Evolutionary conservation across 495 filamentous ascomycete species (phyloP), one percentile per base, ranked within the genome.

Genomic region (Aspergillus kassunensis): DNA sequence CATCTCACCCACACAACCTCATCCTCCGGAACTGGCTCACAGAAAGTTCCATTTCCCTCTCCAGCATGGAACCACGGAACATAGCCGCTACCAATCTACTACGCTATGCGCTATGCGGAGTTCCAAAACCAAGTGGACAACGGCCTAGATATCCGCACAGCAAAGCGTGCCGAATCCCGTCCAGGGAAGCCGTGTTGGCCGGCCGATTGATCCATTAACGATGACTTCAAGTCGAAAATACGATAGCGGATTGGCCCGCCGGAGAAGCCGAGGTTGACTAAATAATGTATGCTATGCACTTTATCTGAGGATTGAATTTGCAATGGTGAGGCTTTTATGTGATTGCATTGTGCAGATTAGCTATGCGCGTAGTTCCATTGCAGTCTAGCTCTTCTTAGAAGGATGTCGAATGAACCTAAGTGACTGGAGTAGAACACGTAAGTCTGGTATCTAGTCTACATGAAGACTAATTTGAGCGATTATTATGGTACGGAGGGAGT

Each of bases 101-200:
- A n/a, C n/a, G n/a, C n/a, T n/a, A n/a, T n/a, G n/a, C n/a, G n/a
- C n/a, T n/a, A n/a, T n/a, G n/a, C n/a, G n/a, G n/a, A n/a, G n/a
- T n/a, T n/a, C n/a, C n/a, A n/a, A n/a, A n/a, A n/a, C n/a, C n/a
- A n/a, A n/a, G n/a, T n/a, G n/a, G n/a, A n/a, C n/a, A n/a, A n/a
- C n/a, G n/a, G n/a, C 27, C 11, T 29, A 29, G 27, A 29, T 29
- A 33, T 3, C 34, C 9, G 30, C 8, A 40, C 35, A 24, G 29
- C 23, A 51, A 33, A 50, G 21, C 46, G 53, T 55, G 53, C 53
- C 53, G 53, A 55, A 50, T 55, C 46, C 53, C 53, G 53, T 40
- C n/a, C n/a, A n/a, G n/a, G n/a, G 45, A 27, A 47, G 31, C 43
- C 42, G 51, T 41, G 41, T 39, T 39, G 24, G 46, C 46, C 46